Evolutionary conservation across 2,329 filamentous ascomycete species (phyloP), one percentile per base, ranked within the genome.

Genomic region (Beauveria asiatica): DNA sequence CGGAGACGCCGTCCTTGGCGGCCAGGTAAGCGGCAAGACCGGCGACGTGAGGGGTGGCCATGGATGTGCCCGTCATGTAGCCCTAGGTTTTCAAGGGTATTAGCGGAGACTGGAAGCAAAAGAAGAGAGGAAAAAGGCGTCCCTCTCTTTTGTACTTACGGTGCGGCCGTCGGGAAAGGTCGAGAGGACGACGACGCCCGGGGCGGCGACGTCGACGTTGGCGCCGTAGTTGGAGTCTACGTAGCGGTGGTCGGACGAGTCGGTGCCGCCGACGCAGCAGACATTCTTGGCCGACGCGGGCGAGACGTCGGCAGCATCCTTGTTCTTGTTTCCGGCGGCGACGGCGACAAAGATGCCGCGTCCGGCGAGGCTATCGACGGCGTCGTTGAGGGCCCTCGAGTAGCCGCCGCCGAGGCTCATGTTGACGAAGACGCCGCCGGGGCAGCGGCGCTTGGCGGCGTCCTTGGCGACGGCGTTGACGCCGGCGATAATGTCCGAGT

Each of bases 371-470:
- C 86, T 86, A 73, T 92, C 91, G 63, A 90, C 90, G 52, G 89
- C 88, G 72, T 95, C 91, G 69, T 93, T 88, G 23, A 87, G 88
- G 70, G 95, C 90, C 69, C 88, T 92, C 55, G 95, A 80, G 67
- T 90, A 69, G 57, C 62, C 51, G 16, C 78, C 79, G 44, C 79
- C 79, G 9, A 82, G 75, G 10, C 76, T 79, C 78, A 82, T 79
- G 70, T 76, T 80, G 64, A 78, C 74, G 21, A 82, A 76, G 48
- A 74, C 69, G 45, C 75, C 74, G 49, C 68, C 71, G 65, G 69
- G 66, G 69, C 74, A 75, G 64, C 60, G 68, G 25, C 70, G 72
- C 8, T 67, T 66, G 41, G 68, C 60, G 19, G 66, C 63, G 45
- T 73, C 78, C 63, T 77, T 71, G n/a, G 71, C 64, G 37, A 73